A percentile compares a stretch with the other conserved stretches of the same genome.
phyloP scores from a whole-genome alignment of 345 rosid genomes.

The Moricandia moricandioides region DNA sequence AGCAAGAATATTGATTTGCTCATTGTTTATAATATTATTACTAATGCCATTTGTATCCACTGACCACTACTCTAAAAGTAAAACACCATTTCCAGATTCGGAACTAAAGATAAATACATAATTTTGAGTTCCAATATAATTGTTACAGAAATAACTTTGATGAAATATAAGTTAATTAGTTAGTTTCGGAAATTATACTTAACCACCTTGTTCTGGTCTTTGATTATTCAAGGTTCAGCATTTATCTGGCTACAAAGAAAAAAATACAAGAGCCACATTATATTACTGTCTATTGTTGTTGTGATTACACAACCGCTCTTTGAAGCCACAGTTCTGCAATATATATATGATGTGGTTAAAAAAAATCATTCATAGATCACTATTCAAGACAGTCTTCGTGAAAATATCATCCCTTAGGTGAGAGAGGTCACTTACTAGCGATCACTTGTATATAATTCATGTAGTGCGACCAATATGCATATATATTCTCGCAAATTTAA shows the following conservation, averaged over 20 bases:
- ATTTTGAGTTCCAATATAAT: not conserved
- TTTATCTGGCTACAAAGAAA: not conserved
- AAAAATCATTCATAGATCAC: not conserved
- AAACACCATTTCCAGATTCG: constrained; percentile 16
- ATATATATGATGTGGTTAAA: not conserved
- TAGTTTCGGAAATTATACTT: not conserved
- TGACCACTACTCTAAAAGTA: constrained; percentile 24
- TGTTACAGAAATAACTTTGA: not conserved
- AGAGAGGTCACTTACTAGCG: not conserved
- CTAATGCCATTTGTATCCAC: constrained; percentile 18
- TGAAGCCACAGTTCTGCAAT: not conserved
- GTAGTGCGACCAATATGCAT: not conserved
- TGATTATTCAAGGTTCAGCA: not conserved
- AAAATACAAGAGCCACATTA: not conserved
- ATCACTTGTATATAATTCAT: not conserved
- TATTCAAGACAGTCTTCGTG: not conserved
- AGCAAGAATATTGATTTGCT: constrained; percentile 8
- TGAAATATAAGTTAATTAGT: not conserved
- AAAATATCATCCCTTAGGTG: not conserved
- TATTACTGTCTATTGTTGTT: not conserved
- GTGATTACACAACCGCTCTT: not conserved
- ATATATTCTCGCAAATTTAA: not conserved
- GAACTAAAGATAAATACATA: not conserved
- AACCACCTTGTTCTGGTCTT: not conserved
- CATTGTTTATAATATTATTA: constrained; percentile 11